phyloP scores from a whole-genome alignment of 2,329 filamentous ascomycete species.

The Paradendryphiella salina region DNA sequence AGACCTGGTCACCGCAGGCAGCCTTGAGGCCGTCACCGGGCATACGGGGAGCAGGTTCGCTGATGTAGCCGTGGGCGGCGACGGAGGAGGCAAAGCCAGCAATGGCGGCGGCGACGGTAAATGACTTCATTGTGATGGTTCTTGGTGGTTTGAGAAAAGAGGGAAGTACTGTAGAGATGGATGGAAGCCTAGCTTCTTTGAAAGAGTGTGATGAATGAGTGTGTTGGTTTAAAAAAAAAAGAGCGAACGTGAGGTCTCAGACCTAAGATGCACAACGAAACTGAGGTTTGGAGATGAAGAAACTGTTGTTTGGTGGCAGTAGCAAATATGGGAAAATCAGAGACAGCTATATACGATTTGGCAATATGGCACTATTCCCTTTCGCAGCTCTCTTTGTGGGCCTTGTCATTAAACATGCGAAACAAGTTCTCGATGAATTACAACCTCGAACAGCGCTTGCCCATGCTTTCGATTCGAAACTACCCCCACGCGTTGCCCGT shows the following conservation, averaged over 20 bases:
- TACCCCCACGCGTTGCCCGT: slow-evolving; percentile 17
- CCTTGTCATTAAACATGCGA: slow-evolving; percentile 45
- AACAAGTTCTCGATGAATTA: slow-evolving; percentile 28
- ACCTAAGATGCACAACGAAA: slow-evolving; percentile 37
- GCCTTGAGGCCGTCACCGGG: slow-evolving; percentile 57
- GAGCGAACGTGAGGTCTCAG: slow-evolving; percentile 48
- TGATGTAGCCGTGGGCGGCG: slow-evolving; percentile 59
- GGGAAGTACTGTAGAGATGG: slow-evolving; percentile 26
- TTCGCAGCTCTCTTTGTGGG: slow-evolving; percentile 31
- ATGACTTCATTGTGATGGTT: slow-evolving; percentile 49
- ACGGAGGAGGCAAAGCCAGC: slow-evolving; percentile 53
- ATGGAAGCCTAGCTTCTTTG: slow-evolving; percentile 41
- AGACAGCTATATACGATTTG: slow-evolving; percentile 27
- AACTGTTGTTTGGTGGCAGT: slow-evolving; percentile 23
- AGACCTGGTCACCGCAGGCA: slow-evolving; percentile 60
- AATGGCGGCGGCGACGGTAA: slow-evolving; percentile 48
- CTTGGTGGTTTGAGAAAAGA: slow-evolving; percentile 14
- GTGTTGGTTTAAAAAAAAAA: slow-evolving; percentile 32
- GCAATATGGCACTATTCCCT: slow-evolving; percentile 13
- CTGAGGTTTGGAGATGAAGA: slow-evolving; percentile 29
- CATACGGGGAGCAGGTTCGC: slow-evolving; percentile 53
- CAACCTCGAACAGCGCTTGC: slow-evolving; percentile 28
- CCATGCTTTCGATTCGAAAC: slow-evolving; percentile 23
- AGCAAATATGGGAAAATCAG: slow-evolving; percentile 3
- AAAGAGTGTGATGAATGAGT: slow-evolving; percentile 38